phyloP scores from a whole-genome alignment of 495 filamentous ascomycete species.

The Penicillium desertorum region DNA sequence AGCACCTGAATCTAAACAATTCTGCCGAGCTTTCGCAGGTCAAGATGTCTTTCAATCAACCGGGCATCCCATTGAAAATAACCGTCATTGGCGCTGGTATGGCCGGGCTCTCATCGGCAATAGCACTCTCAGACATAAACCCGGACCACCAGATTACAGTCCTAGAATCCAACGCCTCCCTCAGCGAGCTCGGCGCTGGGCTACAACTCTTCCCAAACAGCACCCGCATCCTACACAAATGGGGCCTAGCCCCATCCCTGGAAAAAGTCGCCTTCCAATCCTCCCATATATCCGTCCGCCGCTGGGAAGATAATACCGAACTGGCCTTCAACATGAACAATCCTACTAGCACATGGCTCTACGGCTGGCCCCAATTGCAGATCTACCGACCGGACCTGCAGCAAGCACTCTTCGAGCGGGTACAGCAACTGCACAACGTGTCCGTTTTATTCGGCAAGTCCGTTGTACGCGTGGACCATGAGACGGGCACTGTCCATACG shows the following conservation, averaged over 20 bases:
- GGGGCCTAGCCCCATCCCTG: conserved; percentile 14
- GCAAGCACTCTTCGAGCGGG: conserved; percentile 15
- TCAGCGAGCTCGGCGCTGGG: conserved; percentile 19
- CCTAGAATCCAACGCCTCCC: conserved; percentile 16
- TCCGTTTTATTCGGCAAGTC: conserved; percentile 15
- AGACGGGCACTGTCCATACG: conserved; percentile 15
- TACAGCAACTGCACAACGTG: conserved; percentile 15
- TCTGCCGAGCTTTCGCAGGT: background rate
- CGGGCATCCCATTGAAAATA: conserved; percentile 18
- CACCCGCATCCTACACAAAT: conserved; percentile 16
- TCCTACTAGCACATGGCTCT: conserved; percentile 17
- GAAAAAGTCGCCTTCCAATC: conserved; percentile 16
- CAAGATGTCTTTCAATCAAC: conserved; percentile 2
- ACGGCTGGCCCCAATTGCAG: conserved; percentile 19
- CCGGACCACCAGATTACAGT: conserved; percentile 12
- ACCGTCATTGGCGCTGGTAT: conserved; percentile 20
- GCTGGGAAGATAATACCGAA: conserved; percentile 18
- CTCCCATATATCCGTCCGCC: conserved; percentile 16
- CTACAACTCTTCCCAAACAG: conserved; percentile 19
- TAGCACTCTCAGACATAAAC: conserved; percentile 18
- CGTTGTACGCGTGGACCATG: conserved; percentile 8
- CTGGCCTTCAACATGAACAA: conserved; percentile 19
- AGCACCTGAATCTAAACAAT: background rate
- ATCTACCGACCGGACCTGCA: conserved; percentile 20
- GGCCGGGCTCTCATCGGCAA: conserved; percentile 19